Base-by-base conservation (phyloP, 495 filamentous ascomycete species). In the Penicillium nucicola region DNA sequence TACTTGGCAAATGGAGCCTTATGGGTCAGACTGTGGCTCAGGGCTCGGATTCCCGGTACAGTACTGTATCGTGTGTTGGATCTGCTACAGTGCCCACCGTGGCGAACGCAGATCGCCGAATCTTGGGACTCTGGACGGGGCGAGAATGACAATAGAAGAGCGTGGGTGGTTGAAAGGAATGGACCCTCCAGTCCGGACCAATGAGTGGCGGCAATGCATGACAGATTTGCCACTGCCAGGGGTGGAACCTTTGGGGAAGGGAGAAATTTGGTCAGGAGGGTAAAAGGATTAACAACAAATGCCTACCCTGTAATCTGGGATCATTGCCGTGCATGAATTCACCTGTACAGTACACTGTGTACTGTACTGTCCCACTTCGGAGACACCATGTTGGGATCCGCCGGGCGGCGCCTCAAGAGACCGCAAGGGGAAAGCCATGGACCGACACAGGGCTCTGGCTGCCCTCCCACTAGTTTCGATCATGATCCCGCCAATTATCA, bases 381-480 rank as follows among this genome's bases (percentile, higher is more conserved):
- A 20, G 14, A 45, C 45, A 28, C 28, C 18, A 32, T n/a, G 14
- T 18, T 53, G 30, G 30, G 37, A 36, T 45, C 35, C 46, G 46
- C 39, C 42, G 42, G 50, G 43, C 50, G 50, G 42, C 42, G 47
- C 51, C 51, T 30, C 34, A 17, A 31, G 35, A 42, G 37, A 20
- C 41, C 41, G 42, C 28, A 47, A 43, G 45, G 42, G 41, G 48
- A 53, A 53, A 45, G 45, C 33, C n/a, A 28, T 37, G 50, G 57
- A 17, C 40, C 44, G 19, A 42, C 43, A 44, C 20, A 46, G 31
- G 32, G 32, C 18, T 37, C 44, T 45, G 18, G 52, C 40, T 67
- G 50, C 64, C 57, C 68, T 71, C 68, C 68, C 65, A 70, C 62
- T 71, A 71, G 68, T 52, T 56, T 58, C 60, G 60, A 71, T 66